Evolutionary conservation across 768 basidiomycete species (phyloP), one percentile per base, ranked within the genome.

Genomic region (Tylopilus balloui): DNA sequence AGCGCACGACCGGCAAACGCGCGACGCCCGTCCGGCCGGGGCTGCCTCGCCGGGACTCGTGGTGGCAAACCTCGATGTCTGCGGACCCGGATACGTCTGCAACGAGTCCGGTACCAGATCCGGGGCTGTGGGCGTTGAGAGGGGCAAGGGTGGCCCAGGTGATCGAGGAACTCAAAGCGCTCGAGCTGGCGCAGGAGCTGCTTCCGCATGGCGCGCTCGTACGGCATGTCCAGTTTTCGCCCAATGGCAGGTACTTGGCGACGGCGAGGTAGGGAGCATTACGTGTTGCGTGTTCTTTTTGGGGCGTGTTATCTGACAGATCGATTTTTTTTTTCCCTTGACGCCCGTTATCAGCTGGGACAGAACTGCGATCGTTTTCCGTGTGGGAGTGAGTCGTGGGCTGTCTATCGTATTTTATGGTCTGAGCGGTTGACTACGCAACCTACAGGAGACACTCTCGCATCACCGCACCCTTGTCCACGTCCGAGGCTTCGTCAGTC

Each of bases 151-250:
- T 78, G 21, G 57, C 71, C 17, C 56, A 62, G 15, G 60, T 73
- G 27, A 64, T 74, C 13, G 71, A 75, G 11, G 69, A 69, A 41
- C 58, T 79, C 31, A 71, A 69, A 55, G 60, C 49, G 40, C 60
- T 79, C 45, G 58, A 63, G 27, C 50, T 67, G 35, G 63, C 64
- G 7, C 71, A 78, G 47, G 72, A 71, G 38, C 49, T 76, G 7
- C 60, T 57, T 19, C 68, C 71, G 3, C 78, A 79, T 43, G 60
- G 62, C 20, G 79, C 78, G 10, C 70, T 79, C 23, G 78, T 79
- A 29, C 59, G 78, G n/a, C 77, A 79, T 44, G 50, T 80, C 28
- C 73, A 79, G 53, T 79, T 79, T 63, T 79, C 79, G 15, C 78
- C 78, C 5, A 73, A 76, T 45, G 78, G 78, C n/a, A 72, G 69